phyloP scores from a whole-genome alignment of 305 asterid species.

The Solanum hybrid region DNA sequence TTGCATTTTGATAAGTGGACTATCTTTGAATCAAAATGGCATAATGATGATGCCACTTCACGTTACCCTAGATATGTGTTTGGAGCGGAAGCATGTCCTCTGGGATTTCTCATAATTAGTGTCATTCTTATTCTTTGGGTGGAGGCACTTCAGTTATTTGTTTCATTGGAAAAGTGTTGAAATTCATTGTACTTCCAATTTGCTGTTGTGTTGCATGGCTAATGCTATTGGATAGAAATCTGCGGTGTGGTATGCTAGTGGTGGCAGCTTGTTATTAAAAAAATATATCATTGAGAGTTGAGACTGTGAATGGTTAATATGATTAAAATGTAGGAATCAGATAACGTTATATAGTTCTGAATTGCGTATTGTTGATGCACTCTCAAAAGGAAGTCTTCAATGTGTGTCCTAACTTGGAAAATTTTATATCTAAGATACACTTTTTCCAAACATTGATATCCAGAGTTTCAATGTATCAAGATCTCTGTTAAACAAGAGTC shows the following conservation, averaged over 20 bases:
- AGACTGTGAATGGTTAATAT: background rate
- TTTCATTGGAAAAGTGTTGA: background rate
- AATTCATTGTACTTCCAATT: background rate
- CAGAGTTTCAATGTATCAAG: too few relatives aligned
- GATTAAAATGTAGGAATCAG: background rate
- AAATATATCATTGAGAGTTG: too few relatives aligned
- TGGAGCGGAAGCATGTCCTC: too few relatives aligned
- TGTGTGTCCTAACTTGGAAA: background rate
- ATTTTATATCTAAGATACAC: background rate
- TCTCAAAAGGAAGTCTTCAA: background rate
- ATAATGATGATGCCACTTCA: background rate
- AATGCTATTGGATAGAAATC: background rate
- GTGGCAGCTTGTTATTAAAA: background rate
- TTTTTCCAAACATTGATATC: background rate
- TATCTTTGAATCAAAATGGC: background rate
- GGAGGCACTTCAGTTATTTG: background rate
- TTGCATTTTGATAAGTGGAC: background rate
- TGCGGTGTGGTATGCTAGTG: background rate
- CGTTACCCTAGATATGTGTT: background rate
- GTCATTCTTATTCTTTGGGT: background rate
- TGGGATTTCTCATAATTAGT: too few relatives aligned
- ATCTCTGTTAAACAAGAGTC: too few relatives aligned
- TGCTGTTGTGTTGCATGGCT: background rate
- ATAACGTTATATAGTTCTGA: background rate
- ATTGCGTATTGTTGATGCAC: background rate